Evolutionary conservation across 352 stramenopile species (phyloP), one percentile per base, ranked within the genome.

Genomic region (Phytophthora gonapodyides): DNA sequence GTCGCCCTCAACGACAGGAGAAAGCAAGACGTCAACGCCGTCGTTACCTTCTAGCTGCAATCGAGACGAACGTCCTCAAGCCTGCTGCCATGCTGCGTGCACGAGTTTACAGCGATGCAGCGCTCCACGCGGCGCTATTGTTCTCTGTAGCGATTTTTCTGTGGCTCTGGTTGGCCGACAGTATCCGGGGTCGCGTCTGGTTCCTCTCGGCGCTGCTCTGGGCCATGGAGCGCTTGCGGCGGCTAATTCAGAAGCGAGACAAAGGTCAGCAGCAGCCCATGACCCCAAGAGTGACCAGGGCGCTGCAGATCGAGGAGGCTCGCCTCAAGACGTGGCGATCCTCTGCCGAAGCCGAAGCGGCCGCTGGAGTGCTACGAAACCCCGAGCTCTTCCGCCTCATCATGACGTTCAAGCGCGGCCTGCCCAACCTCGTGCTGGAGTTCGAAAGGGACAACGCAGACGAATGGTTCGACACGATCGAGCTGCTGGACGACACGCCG

Each of bases 351-450:
- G 40, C 52, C 13, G 52, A 51, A 51, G 52, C 35, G 30, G 52
- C 41, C 11, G 52, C 52, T 13, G 43, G 27, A 34, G 52, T 60
- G 27, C 35, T 60, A 8, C 52, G 52, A 40, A 60, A 60, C 33
- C n/a, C 11, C 16, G 52, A 60, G 36, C 40, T 60, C 19, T 60
- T 60, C n/a, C 52, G 52, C 40, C 52, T 48, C 52, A 60, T 60
- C 52, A 60, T 60, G 52, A 44, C 52, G 17, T 60, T 60, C 52
- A 60, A 60, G 40, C 38, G 30, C 38, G 52, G 52, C 7, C 52
- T 60, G 16, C 52, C 52, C 11, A 60, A 44, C 12, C 40, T 60
- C 5, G 52, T 60, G 33, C 30, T 60, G 52, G 52, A 60, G 16
- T 60, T 60, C 17, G 52, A 60, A 24, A 30, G 40, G 2, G 40